A percentile compares a stretch with the other conserved stretches of the same genome.
These are phyloP conservation scores for Porphyrellus cyaneotinctus DNA, from an alignment of 768 basidiomycete genomes.

Conservation along the genomic window DNA sequence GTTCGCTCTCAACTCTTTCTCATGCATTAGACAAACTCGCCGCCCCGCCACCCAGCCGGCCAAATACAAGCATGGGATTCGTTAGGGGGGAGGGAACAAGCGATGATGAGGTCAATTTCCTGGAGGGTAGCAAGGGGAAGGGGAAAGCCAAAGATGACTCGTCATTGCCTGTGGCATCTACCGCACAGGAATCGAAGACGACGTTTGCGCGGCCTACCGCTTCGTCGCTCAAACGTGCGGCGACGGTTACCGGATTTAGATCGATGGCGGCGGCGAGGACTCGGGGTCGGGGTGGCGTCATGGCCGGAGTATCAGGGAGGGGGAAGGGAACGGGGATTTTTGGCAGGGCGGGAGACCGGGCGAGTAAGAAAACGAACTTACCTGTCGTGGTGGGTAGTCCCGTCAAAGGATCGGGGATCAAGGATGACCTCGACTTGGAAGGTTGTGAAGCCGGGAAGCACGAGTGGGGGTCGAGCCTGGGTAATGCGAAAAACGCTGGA, in stretches of 20 bases:
- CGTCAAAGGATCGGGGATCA: slow-evolving; percentile 35
- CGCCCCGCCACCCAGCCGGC: slow-evolving; percentile 59
- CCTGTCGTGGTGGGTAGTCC: slow-evolving; percentile 46
- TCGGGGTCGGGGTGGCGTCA: slow-evolving; percentile 2
- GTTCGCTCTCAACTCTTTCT: slow-evolving; percentile 61
- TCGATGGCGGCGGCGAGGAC: slow-evolving; percentile 1
- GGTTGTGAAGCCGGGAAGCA: not conserved
- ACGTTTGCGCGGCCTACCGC: slow-evolving; percentile 29
- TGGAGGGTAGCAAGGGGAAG: slow-evolving; percentile 14
- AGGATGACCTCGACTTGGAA: not conserved
- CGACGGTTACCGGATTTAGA: slow-evolving; percentile 14
- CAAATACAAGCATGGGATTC: slow-evolving; percentile 71
- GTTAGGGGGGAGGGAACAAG: slow-evolving; percentile 28
- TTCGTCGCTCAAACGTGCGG: slow-evolving; percentile 28
- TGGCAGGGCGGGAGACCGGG: slow-evolving; percentile 25
- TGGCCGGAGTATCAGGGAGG: not conserved
- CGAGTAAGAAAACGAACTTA: slow-evolving; percentile 42
- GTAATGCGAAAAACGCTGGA: not conserved
- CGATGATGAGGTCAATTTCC: not conserved
- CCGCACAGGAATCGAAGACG: not conserved
- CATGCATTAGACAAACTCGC: slow-evolving; percentile 68
- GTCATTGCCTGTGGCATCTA: slow-evolving; percentile 7
- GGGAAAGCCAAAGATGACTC: slow-evolving; percentile 23
- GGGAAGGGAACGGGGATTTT: slow-evolving; percentile 20
- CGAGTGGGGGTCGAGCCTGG: not conserved